phyloP scores from a whole-genome alignment of 1,284 basidiomycete species.

The Cryptococcus jaspeensis region DNA sequence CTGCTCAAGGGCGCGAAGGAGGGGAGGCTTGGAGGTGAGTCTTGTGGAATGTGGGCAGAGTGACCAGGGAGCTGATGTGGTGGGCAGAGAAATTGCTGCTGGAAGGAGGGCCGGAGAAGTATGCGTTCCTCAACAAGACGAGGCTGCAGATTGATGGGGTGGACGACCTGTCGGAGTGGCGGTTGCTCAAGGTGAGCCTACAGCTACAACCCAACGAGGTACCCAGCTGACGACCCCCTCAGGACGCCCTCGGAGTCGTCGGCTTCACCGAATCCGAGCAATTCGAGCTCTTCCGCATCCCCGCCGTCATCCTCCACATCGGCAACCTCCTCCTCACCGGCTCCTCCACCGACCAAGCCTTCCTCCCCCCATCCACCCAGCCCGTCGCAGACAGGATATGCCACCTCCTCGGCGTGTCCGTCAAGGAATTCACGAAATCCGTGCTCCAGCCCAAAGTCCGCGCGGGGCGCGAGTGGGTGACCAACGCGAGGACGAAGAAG shows the following conservation, averaged over 20 bases:
- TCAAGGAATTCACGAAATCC: conserved; percentile 83
- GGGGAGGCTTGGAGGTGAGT: conserved; percentile 62
- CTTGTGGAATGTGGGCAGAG: not conserved
- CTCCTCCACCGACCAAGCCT: conserved; percentile 82
- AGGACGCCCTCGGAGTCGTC: conserved; percentile 43
- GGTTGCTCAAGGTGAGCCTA: conserved; percentile 63
- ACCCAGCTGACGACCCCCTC: not conserved
- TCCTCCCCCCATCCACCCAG: conserved; percentile 64
- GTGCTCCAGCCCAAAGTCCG: conserved; percentile 84
- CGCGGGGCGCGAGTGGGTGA: conserved; percentile 96
- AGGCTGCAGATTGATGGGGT: conserved; percentile 90
- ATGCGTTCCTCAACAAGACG: conserved; percentile 88
- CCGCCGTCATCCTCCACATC: conserved; percentile 91
- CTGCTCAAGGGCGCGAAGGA: conserved; percentile 67
- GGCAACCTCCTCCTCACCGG: conserved; percentile 87
- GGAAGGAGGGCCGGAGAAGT: conserved; percentile 73
- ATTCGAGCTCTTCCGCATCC: conserved; percentile 87
- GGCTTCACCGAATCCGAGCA: conserved; percentile 81
- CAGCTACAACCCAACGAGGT: not conserved
- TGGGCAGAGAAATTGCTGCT: conserved; percentile 70
- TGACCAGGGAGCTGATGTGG: not conserved
- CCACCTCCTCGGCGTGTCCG: conserved; percentile 87
- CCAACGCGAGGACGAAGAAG: conserved; percentile 83
- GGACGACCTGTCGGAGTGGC: conserved; percentile 89
- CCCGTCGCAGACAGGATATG: conserved; percentile 77